Evolutionary conservation across 306 rosid genomes (phyloP), one percentile per base, ranked within the genome.

Genomic region (Vigna trinervia): DNA sequence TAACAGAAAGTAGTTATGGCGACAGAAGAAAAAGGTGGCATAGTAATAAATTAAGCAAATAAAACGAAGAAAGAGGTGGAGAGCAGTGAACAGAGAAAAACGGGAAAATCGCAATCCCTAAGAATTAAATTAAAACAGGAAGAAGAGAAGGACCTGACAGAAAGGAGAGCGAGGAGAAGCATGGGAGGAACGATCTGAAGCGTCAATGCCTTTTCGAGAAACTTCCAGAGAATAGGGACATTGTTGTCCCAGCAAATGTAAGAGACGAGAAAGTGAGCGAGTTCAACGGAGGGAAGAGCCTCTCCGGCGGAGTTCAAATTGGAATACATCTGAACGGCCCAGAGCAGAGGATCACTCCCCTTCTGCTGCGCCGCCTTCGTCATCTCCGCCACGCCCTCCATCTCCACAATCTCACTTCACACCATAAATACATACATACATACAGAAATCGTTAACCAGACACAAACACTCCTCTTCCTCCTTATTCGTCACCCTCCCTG

Each of bases 221-320:
- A 95, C 92, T 95, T 95, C 99, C 99, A 95, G 26, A 85, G 41
- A 70, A 89, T 82, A 58, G 99, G 98, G 20, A 90, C 96, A 83
- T 95, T 92, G 77, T 95, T 92, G 0, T 92, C 97, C 99, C 99
- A 95, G 61, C 87, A 95, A 88, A 95, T 91, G 89, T 90, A 77
- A 14, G 97, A 89, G 11, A 95, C 98, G 67, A 95, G 77, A 1
- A 89, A 82, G 30, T 88, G 73, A 6, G 97, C 97, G 2, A 92
- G 91, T 78, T 95, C 89, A 17, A 79, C 76, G 3, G 99, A 95
- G 6, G 99, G 99, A 69, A 90, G 45, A 43, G 88, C 58, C 65
- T 90, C 94, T 50, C 98, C 97, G 15, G 85, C 86, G 23, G 98
- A 89, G 77, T 75, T 88, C 87, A 95, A 82, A 69, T 70, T 86